These are phyloP conservation scores for Alternaria triticimaculans DNA, from an alignment of 2,329 filamentous ascomycete species.

Conservation along the genomic window DNA sequence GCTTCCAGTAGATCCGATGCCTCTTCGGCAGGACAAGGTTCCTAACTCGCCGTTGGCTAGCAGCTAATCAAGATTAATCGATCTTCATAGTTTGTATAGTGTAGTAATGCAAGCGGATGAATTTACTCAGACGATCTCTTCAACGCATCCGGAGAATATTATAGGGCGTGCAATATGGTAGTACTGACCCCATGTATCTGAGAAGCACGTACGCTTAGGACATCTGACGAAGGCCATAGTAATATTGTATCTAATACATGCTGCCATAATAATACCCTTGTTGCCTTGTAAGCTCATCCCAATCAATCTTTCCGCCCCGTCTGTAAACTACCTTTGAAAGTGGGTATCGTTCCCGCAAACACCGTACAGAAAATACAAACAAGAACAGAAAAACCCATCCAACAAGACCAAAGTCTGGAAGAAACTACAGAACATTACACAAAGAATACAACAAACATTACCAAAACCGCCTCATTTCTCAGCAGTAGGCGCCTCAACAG, in stretches of 20 bases:
- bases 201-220: no score
- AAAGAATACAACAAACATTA: neutral
- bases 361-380: neutral
- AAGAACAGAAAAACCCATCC: neutral
- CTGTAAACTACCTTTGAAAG: neutral
- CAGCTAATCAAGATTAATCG: neutral
- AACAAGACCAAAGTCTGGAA: neutral
- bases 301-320: neutral
- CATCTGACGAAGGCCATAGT: no score
- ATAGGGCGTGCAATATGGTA: no score
- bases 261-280: neutral
- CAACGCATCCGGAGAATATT: no score
- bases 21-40: constrained; percentile 1
- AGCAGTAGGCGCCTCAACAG: constrained; percentile 13
- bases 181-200: no score
- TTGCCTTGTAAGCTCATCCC: neutral
- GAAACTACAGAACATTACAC: neutral
- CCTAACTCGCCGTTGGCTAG: constrained; percentile 1
- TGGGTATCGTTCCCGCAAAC: neutral
- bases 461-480: neutral
- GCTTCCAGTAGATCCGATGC: constrained; percentile 61
- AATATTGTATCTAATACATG: neutral
- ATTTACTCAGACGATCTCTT: no score
- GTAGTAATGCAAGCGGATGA: constrained; percentile 7
- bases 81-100: neutral